A percentile compares a stretch with the other conserved stretches of the same genome.
Evolutionary conservation across 495 filamentous ascomycete species (phyloP).

Genomic region (Aspergillus cavernicola): DNA sequence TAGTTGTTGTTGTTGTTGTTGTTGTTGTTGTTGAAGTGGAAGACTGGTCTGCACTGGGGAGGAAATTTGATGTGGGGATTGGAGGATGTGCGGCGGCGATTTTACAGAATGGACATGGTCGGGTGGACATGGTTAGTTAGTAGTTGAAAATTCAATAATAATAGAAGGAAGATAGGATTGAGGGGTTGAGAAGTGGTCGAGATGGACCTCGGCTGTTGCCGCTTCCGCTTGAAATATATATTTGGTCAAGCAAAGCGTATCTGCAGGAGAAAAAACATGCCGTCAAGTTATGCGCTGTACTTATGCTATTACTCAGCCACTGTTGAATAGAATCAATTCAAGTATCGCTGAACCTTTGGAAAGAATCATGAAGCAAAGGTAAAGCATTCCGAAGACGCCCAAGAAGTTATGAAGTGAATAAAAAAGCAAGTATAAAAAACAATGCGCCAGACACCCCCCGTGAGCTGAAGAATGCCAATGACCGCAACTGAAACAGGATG

Average conservation of each 20-base stretch:
- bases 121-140: background rate
- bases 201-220: background rate
- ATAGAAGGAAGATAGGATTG: background rate
- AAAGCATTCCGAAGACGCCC: slow-evolving; percentile 29
- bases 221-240: too few relatives aligned
- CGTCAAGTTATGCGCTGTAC: too few relatives aligned
- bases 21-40: slow-evolving; percentile 26
- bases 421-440: slow-evolving; percentile 16
- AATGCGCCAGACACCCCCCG: slow-evolving; percentile 40
- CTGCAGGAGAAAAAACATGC: too few relatives aligned
- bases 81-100: slow-evolving; percentile 43
- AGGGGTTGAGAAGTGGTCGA: background rate
- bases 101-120: slow-evolving; percentile 35
- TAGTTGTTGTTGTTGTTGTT: background rate
- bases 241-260: too few relatives aligned
- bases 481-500: slow-evolving; percentile 40
- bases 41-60: slow-evolving; percentile 5
- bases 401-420: slow-evolving; percentile 22
- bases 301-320: background rate
- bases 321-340: background rate
- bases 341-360: slow-evolving; percentile 15
- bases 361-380: slow-evolving; percentile 34
- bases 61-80: slow-evolving; percentile 31
- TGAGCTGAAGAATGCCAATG: slow-evolving; percentile 34
- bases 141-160: background rate